Percentiles rank a stretch among this genome's conserved stretches.
Conservation (phyloP, 2,329 filamentous ascomycete species). For the Exophiala calicioides region DNA sequence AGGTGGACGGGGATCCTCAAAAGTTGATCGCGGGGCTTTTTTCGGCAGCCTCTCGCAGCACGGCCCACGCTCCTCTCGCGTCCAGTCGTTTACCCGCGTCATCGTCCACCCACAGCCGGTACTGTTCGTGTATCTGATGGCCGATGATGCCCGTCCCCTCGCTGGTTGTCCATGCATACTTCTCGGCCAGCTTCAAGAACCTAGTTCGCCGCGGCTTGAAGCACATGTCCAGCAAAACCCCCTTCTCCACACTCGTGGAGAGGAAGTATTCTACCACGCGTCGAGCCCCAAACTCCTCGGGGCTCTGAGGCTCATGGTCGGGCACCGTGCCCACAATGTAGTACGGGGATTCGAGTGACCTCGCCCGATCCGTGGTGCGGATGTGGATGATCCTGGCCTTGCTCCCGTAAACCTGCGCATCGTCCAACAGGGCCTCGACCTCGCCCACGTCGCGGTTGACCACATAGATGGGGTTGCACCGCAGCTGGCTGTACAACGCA, state of each 20-base stretch:
- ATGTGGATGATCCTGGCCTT: slow-evolving; percentile 35
- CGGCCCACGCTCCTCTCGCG: slow-evolving; percentile 36
- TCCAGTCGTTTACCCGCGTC: slow-evolving; percentile 32
- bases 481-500: slow-evolving; percentile 35
- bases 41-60: slow-evolving; percentile 37
- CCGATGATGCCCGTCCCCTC: slow-evolving; percentile 47
- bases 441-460: slow-evolving; percentile 40
- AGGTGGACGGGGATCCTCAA: no score
- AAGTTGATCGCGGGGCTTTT: slow-evolving; percentile 40
- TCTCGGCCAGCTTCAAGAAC: slow-evolving; percentile 39
- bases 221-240: slow-evolving; percentile 46
- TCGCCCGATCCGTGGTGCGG: slow-evolving; percentile 32
- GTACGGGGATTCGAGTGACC: slow-evolving; percentile 30
- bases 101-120: slow-evolving; percentile 40
- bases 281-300: slow-evolving; percentile 33
- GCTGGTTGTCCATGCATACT: slow-evolving; percentile 39
- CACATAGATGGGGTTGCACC: slow-evolving; percentile 38
- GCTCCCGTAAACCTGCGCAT: slow-evolving; percentile 24
- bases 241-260: slow-evolving; percentile 29
- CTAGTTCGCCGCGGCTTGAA: slow-evolving; percentile 45
- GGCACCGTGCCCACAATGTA: slow-evolving; percentile 45
- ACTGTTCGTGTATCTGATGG: slow-evolving; percentile 46
- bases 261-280: slow-evolving; percentile 36
- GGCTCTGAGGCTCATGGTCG: slow-evolving; percentile 38
- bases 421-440: slow-evolving; percentile 33